These are phyloP conservation scores for Polygonum maritimum DNA, from an alignment of 148 eudicot species.

Conservation along the genomic window DNA sequence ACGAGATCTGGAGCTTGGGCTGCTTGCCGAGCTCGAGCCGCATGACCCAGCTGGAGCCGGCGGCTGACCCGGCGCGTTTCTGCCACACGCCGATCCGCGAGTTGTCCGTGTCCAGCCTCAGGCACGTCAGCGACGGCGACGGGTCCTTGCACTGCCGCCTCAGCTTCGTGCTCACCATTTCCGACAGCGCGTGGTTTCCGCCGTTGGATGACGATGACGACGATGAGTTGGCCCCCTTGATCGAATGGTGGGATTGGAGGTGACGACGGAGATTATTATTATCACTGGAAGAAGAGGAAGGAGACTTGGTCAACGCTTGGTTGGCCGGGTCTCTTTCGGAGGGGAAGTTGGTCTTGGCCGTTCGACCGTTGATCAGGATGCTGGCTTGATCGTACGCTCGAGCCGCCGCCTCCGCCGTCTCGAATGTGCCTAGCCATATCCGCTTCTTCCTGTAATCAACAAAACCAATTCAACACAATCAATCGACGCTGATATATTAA, in stretches of 20 bases:
- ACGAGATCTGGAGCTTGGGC: background rate
- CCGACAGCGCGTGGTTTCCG: slow-evolving; percentile 23
- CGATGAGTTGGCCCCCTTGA: background rate
- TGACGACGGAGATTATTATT: background rate
- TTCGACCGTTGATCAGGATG: slow-evolving; percentile 72
- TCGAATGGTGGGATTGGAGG: background rate
- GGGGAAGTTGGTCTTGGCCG: slow-evolving; percentile 85
- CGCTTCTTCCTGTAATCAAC: slow-evolving; percentile 55
- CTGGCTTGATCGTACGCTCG: slow-evolving; percentile 89
- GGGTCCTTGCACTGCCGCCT: slow-evolving; percentile 58
- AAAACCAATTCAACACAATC: too few species aligned
- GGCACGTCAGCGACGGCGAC: slow-evolving; percentile 72
- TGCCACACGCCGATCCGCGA: slow-evolving; percentile 95
- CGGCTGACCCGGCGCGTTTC: slow-evolving; percentile 41
- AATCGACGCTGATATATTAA: too few species aligned
- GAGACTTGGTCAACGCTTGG: background rate
- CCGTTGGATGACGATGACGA: background rate
- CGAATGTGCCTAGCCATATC: slow-evolving; percentile 89
- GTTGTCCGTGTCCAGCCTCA: slow-evolving; percentile 69
- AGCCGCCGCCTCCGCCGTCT: slow-evolving; percentile 93
- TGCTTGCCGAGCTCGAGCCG: slow-evolving; percentile 52
- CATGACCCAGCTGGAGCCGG: slow-evolving; percentile 73
- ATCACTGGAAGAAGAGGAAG: background rate
- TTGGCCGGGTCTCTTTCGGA: slow-evolving; percentile 8
- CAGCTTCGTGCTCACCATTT: slow-evolving; percentile 49